These are phyloP conservation scores for Nitzschia putrida DNA, from an alignment of 108 stramenopile species.

Conservation along the genomic window DNA sequence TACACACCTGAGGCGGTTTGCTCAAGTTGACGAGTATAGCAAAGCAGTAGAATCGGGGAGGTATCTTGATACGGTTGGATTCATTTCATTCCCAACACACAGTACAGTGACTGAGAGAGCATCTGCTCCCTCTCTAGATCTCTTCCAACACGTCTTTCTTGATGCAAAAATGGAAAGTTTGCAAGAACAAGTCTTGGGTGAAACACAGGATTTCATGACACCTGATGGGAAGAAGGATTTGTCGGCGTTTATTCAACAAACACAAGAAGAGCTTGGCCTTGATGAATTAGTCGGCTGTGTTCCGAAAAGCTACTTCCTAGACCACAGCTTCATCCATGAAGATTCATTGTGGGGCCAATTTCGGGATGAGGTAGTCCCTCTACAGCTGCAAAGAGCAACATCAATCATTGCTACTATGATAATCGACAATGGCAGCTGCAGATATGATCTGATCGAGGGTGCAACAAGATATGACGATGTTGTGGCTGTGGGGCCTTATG, in stretches of 20 bases:
- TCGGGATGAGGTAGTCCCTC: constrained; percentile 51
- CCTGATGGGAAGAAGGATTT: constrained; percentile 59
- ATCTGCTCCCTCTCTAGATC: constrained; percentile 6
- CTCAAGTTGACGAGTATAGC: constrained; percentile 37
- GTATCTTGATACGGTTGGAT: constrained; percentile 76
- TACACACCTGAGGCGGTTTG: constrained; percentile 53
- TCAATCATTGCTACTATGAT: constrained; percentile 14
- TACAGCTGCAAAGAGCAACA: constrained; percentile 8
- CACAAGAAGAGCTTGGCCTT: constrained; percentile 52
- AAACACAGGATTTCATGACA: constrained; percentile 45
- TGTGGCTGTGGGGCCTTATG: constrained; percentile 58
- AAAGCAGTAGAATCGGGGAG: constrained; percentile 67
- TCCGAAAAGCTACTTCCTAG: constrained; percentile 37
- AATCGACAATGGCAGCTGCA: constrained; percentile 33
- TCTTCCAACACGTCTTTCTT: constrained; percentile 57
- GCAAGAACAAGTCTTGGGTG: constrained; percentile 18
- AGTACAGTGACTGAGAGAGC: constrained; percentile 46
- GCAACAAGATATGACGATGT: constrained; percentile 39
- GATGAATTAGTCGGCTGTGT: constrained; percentile 56
- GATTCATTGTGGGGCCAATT: constrained; percentile 58
- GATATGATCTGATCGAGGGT: constrained; percentile 45
- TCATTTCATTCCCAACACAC: constrained; percentile 65
- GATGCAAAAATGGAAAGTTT: constrained; percentile 54
- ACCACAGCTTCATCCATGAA: constrained; percentile 35
- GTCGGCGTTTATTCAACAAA: constrained; percentile 46